Percentiles rank a stretch among this genome's conserved stretches.
Evolutionary conservation across 306 rosid genomes (phyloP).

Genomic region (Cyamopsis tetragonoloba): DNA sequence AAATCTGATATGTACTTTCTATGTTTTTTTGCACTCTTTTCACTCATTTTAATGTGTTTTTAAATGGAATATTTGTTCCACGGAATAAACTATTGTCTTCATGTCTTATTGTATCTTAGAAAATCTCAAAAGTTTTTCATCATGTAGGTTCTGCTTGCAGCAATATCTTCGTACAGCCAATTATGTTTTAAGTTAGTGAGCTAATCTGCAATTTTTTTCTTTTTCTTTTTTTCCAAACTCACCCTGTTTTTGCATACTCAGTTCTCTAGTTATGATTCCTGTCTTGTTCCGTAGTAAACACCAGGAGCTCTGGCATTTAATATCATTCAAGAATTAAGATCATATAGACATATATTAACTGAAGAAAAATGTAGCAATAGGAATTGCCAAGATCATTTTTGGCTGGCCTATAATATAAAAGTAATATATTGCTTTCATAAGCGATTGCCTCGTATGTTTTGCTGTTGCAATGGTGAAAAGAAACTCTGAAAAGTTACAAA

Average conservation of each 20-base stretch:
- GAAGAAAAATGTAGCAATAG: neutral
- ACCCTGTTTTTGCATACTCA: neutral
- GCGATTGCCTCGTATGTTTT: neutral
- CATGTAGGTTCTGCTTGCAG: neutral
- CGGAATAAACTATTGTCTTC: neutral
- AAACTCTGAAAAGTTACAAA: neutral
- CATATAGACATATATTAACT: neutral
- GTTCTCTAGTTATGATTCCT: neutral
- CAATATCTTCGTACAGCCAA: neutral
- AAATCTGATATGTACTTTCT: neutral
- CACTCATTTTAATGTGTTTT: constrained; percentile 1
- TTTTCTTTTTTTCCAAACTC: neutral
- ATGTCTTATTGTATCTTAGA: neutral
- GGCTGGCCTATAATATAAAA: neutral
- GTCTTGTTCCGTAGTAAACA: neutral
- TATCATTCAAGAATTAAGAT: neutral
- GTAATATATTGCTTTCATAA: neutral
- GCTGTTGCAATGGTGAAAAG: neutral
- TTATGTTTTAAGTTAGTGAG: neutral
- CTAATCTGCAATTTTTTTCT: neutral
- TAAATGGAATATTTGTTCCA: neutral
- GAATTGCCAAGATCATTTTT: neutral
- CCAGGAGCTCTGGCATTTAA: neutral
- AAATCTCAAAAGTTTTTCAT: constrained; percentile 1
- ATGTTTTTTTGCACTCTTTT: neutral